phyloP scores from a whole-genome alignment of 1,284 basidiomycete genomes.

The Stereum hirsutum region DNA sequence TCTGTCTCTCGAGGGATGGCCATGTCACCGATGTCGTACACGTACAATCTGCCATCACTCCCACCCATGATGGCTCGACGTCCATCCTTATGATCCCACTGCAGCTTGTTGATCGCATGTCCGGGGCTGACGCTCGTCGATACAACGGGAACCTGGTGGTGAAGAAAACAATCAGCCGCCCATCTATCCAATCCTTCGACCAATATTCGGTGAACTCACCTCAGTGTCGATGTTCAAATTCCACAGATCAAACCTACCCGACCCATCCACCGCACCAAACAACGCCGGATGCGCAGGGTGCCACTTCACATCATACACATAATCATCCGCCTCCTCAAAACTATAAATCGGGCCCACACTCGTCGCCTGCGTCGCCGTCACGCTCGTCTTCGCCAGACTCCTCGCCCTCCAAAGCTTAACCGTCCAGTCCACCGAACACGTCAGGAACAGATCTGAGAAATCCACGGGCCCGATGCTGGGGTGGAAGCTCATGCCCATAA shows the following conservation, averaged over 20 bases:
- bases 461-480: conserved; percentile 86
- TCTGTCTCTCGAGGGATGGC: conserved; percentile 77
- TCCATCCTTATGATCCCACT: conserved; percentile 87
- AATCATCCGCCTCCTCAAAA: conserved; percentile 95
- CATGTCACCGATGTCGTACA: conserved; percentile 93
- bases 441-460: conserved; percentile 92
- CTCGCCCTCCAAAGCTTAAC: conserved; percentile 89
- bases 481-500: conserved; percentile 93
- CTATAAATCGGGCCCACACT: conserved; percentile 72
- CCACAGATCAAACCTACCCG: conserved; percentile 94
- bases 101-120: conserved; percentile 88
- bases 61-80: conserved; percentile 83
- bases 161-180: neutral
- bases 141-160: conserved; percentile 67
- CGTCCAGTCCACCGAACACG: conserved; percentile 91
- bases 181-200: too few species aligned
- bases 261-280: conserved; percentile 91
- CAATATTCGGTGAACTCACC: conserved; percentile 39
- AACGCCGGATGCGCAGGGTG: conserved; percentile 91
- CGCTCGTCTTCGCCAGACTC: conserved; percentile 52
- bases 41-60: conserved; percentile 86
- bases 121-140: conserved; percentile 65
- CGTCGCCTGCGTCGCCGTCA: conserved; percentile 42
- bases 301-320: conserved; percentile 99
- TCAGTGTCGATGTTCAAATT: conserved; percentile 93